These are phyloP conservation scores for Taphrina communis DNA, from an alignment of 1,139 yeast genomes.

Conservation along the genomic window DNA sequence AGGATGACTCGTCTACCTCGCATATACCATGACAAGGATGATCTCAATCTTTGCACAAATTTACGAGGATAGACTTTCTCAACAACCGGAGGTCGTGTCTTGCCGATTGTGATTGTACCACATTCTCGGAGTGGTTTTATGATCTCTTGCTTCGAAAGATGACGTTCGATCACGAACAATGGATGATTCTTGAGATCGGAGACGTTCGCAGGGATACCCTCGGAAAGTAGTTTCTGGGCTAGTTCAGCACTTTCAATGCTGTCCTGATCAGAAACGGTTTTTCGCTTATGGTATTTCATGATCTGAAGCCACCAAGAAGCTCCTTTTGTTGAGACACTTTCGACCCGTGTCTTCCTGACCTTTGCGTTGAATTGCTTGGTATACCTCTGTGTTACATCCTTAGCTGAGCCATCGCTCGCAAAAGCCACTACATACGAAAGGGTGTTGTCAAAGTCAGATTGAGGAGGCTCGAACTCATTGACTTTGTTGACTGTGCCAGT, in stretches of 20 bases:
- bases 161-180: slow-evolving; percentile 73
- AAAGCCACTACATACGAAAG: slow-evolving; percentile 78
- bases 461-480: slow-evolving; percentile 78
- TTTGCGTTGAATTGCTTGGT: slow-evolving; percentile 73
- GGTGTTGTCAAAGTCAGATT: slow-evolving; percentile 63
- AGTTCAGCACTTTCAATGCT: slow-evolving; percentile 75
- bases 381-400: slow-evolving; percentile 87
- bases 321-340: slow-evolving; percentile 63
- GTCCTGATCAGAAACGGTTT: slow-evolving; percentile 57
- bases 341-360: slow-evolving; percentile 73
- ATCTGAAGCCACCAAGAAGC: slow-evolving; percentile 65
- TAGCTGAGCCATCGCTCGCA: slow-evolving; percentile 66
- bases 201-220: slow-evolving; percentile 85
- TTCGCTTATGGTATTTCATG: slow-evolving; percentile 48
- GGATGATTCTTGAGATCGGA: slow-evolving; percentile 90
- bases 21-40: slow-evolving; percentile 87
- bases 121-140: slow-evolving; percentile 68
- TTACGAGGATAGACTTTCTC: slow-evolving; percentile 67
- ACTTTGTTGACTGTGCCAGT: slow-evolving; percentile 73
- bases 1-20: slow-evolving; percentile 72
- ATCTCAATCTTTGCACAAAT: slow-evolving; percentile 66
- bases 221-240: slow-evolving; percentile 66
- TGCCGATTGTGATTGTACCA: slow-evolving; percentile 64
- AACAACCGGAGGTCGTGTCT: slow-evolving; percentile 46
- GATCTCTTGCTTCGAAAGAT: slow-evolving; percentile 72